These are phyloP conservation scores for Warburgia ugandensis DNA, from an alignment of 164 flowering plant genomes.

Conservation along the genomic window DNA sequence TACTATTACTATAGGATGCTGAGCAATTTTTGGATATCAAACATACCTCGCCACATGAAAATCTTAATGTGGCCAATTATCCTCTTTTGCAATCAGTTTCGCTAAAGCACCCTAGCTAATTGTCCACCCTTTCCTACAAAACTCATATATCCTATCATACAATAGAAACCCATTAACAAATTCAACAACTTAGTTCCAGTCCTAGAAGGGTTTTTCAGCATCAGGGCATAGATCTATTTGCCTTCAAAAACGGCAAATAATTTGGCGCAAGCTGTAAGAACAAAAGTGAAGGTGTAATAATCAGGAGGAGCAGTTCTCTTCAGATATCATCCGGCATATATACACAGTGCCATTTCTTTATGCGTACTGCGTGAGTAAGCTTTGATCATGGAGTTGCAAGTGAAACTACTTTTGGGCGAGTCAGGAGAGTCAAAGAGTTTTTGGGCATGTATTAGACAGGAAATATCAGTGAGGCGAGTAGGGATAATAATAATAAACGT, in stretches of 20 bases:
- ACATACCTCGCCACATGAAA: too few species aligned
- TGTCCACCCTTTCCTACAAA: too few species aligned
- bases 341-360: conserved; percentile 7
- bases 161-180: conserved; percentile 17
- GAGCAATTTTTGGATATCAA: too few species aligned
- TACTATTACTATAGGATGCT: too few species aligned
- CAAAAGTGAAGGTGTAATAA: conserved; percentile 16
- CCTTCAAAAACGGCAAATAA: conserved; percentile 8
- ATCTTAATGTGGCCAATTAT: too few species aligned
- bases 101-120: too few species aligned
- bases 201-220: conserved; percentile 8
- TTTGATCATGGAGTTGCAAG: conserved; percentile 18
- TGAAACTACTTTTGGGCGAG: conserved; percentile 8
- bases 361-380: conserved; percentile 4
- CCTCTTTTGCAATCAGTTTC: too few species aligned
- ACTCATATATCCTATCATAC: conserved; percentile 15
- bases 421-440: conserved; percentile 12
- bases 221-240: conserved; percentile 15
- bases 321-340: conserved; percentile 14
- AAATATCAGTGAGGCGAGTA: conserved; percentile 5
- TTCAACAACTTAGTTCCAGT: conserved; percentile 15
- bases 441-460: conserved; percentile 5
- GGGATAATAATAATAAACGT: conserved; percentile 8
- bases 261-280: conserved; percentile 13
- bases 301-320: conserved; percentile 10